phyloP scores from a whole-genome alignment of 2,329 filamentous ascomycete species.

The Colletotrichum aenigma region DNA sequence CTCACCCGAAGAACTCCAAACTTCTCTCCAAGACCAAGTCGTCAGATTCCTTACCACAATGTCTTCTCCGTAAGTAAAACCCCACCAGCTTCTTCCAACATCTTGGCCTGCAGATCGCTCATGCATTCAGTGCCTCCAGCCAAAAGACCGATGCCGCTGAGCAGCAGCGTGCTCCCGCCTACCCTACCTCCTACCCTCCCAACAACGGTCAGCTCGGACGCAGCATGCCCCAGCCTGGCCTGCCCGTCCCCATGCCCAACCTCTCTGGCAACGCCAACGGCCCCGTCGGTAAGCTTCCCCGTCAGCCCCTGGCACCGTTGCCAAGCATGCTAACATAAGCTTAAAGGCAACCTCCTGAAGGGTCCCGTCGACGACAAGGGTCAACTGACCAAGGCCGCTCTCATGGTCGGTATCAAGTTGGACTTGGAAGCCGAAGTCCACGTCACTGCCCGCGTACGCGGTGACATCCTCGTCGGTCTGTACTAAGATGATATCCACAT shows the following conservation, averaged over 20 bases:
- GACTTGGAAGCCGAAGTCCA: constrained; percentile 68
- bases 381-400: constrained; percentile 60
- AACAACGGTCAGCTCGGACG: constrained; percentile 1
- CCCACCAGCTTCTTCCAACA: background rate
- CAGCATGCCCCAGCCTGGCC: background rate
- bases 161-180: constrained; percentile 12
- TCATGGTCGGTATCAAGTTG: constrained; percentile 67
- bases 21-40: constrained; percentile 15
- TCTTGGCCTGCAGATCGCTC: background rate
- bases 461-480: constrained; percentile 65
- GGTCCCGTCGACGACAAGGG: constrained; percentile 62
- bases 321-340: background rate
- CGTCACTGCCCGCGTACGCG: constrained; percentile 62
- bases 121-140: background rate
- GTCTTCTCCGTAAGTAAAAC: constrained; percentile 10
- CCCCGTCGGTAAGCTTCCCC: constrained; percentile 26
- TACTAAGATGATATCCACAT: constrained; percentile 42
- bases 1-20: constrained; percentile 11
- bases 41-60: constrained; percentile 13
- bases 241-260: constrained; percentile 31
- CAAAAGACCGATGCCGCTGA: constrained; percentile 1
- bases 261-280: constrained; percentile 40
- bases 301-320: background rate
- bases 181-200: constrained; percentile 9
- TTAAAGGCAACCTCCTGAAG: constrained; percentile 56